Evolutionary conservation across 345 rosid genomes (phyloP).

Genomic region (Viola odorata): DNA sequence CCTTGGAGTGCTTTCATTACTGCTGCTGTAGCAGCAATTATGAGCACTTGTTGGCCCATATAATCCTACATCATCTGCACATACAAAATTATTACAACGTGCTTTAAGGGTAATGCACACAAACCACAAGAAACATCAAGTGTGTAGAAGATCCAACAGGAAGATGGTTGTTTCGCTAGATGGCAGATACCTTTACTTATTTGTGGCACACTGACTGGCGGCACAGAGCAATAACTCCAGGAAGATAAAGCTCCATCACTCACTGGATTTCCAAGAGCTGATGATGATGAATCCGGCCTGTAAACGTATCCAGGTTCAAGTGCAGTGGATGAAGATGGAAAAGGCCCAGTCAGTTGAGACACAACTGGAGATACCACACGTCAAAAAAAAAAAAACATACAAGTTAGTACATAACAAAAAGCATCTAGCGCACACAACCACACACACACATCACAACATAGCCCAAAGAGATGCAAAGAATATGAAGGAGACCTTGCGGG

Average conservation of each 20-base stretch:
- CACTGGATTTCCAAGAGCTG: constrained; percentile 37
- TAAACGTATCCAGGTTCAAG: constrained; percentile 40
- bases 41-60: constrained; percentile 19
- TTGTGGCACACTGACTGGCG: constrained; percentile 31
- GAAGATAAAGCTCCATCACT: constrained; percentile 40
- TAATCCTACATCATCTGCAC: constrained; percentile 28
- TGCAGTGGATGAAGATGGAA: constrained; percentile 45
- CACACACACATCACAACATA: too few species aligned
- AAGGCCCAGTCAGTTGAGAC: constrained; percentile 36
- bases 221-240: constrained; percentile 37
- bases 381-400: neutral
- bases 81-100: neutral
- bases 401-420: constrained; percentile 17
- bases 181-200: constrained; percentile 36
- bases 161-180: neutral
- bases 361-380: constrained; percentile 36
- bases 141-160: neutral
- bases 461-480: too few species aligned
- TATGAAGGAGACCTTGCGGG: too few species aligned
- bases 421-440: neutral
- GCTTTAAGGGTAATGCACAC: neutral
- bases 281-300: constrained; percentile 42
- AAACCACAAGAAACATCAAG: neutral
- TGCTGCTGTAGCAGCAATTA: constrained; percentile 37
- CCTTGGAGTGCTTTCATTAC: constrained; percentile 43